A percentile compares a stretch with the other conserved stretches of the same genome.
phyloP scores from a whole-genome alignment of 2,329 filamentous ascomycete genomes.

The Colletotrichum orchidophilum region DNA sequence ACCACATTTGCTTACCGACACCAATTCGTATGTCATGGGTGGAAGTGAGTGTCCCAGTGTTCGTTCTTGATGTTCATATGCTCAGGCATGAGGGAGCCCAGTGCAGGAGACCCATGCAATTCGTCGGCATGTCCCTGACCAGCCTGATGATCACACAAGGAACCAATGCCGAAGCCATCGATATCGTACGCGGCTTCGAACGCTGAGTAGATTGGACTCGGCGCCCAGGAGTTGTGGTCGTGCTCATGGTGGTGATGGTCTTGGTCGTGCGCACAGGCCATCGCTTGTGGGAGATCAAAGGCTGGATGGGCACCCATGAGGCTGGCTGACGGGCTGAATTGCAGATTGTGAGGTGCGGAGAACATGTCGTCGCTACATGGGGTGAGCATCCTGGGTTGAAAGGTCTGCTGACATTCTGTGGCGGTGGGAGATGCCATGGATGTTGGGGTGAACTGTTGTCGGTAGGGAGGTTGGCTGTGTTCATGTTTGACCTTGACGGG shows the following conservation, averaged over 20 bases:
- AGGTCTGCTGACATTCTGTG: conserved; percentile 40
- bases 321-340: conserved; percentile 44
- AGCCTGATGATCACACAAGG: conserved; percentile 43
- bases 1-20: not conserved
- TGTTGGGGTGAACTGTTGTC: conserved; percentile 48
- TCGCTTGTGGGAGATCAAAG: conserved; percentile 42
- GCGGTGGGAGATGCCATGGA: conserved; percentile 48
- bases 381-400: conserved; percentile 57
- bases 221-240: conserved; percentile 43
- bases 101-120: conserved; percentile 38
- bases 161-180: conserved; percentile 44
- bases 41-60: conserved; percentile 41
- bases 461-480: conserved; percentile 41
- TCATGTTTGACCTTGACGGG: conserved; percentile 51
- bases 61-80: conserved; percentile 47
- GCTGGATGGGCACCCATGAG: conserved; percentile 42
- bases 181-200: conserved; percentile 53
- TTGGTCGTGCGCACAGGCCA: conserved; percentile 39
- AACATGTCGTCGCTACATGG: conserved; percentile 63
- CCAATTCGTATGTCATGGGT: not conserved
- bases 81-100: conserved; percentile 39
- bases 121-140: conserved; percentile 40
- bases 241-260: conserved; percentile 41
- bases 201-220: conserved; percentile 48
- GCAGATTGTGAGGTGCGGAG: conserved; percentile 40